phyloP scores from a whole-genome alignment of 805 yeast species.

The Candida rishiriensis region DNA sequence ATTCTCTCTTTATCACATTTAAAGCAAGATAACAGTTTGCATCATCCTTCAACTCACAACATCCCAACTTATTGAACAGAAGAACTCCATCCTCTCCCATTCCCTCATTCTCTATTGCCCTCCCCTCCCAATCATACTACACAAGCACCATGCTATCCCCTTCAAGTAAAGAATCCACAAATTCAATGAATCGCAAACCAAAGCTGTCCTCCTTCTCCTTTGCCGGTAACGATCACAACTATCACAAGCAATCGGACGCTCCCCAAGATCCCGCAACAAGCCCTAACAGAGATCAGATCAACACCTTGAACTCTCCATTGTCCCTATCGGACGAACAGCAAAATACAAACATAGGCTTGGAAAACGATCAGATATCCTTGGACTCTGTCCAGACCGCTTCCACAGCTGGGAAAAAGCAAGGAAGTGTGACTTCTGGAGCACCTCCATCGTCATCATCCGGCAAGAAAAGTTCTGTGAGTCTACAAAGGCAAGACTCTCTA shows the following conservation, averaged over 20 bases:
- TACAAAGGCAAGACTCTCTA: conserved; percentile 34
- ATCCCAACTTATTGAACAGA: background rate
- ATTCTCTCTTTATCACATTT: too few relatives aligned
- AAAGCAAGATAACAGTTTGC: too few relatives aligned
- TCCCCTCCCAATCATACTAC: background rate
- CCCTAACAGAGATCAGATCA: background rate
- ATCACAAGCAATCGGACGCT: background rate
- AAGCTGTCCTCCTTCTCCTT: conserved; percentile 14
- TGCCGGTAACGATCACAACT: conserved; percentile 2
- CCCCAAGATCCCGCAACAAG: background rate
- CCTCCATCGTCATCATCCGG: background rate
- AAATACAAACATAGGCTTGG: conserved; percentile 6
- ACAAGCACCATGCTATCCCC: conserved; percentile 18
- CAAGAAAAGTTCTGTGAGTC: too few relatives aligned
- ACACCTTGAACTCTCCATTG: conserved; percentile 16
- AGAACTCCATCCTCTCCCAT: background rate
- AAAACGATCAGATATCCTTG: conserved; percentile 19
- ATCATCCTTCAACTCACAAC: too few relatives aligned
- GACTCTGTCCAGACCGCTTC: conserved; percentile 9
- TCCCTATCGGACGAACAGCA: conserved; percentile 17
- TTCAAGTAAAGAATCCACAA: conserved; percentile 19
- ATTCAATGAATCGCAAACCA: conserved; percentile 5
- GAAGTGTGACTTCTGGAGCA: background rate
- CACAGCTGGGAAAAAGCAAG: background rate
- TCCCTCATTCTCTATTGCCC: too few relatives aligned